Conservation (phyloP, 2,329 filamentous ascomycete genomes). For the Pseudogymnoascus sp. region DNA sequence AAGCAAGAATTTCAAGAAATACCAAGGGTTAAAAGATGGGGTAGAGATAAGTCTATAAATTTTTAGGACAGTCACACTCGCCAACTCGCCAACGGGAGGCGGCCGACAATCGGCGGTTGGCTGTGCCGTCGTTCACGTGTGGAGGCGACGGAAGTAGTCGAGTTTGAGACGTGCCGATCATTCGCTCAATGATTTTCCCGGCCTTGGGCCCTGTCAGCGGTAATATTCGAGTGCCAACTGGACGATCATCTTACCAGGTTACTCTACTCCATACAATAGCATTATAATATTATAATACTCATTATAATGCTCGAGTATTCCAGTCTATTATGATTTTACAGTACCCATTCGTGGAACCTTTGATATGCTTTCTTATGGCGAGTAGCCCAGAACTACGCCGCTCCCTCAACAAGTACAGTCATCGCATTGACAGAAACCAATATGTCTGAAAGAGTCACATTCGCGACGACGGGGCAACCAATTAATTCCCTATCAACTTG, state of each 20-base stretch:
- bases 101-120: conserved; percentile 5
- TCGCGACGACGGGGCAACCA: background rate
- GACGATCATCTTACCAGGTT: conserved; percentile 2
- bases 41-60: conserved; percentile 7
- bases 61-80: background rate
- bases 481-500: background rate
- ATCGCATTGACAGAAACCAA: background rate
- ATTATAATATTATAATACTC: background rate
- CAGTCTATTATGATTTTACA: background rate
- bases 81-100: conserved; percentile 3
- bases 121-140: background rate
- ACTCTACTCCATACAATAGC: background rate
- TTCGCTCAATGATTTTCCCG: conserved; percentile 3
- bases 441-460: background rate
- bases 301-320: background rate
- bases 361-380: background rate
- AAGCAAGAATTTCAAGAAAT: conserved; percentile 7
- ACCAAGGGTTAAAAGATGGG: conserved; percentile 5
- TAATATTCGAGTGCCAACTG: background rate
- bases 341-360: background rate
- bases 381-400: background rate
- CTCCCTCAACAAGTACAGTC: background rate
- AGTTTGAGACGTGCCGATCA: background rate
- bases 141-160: background rate
- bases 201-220: background rate